Base-by-base conservation (phyloP, 306 rosid genomes). In the Lathyrus sativus region DNA sequence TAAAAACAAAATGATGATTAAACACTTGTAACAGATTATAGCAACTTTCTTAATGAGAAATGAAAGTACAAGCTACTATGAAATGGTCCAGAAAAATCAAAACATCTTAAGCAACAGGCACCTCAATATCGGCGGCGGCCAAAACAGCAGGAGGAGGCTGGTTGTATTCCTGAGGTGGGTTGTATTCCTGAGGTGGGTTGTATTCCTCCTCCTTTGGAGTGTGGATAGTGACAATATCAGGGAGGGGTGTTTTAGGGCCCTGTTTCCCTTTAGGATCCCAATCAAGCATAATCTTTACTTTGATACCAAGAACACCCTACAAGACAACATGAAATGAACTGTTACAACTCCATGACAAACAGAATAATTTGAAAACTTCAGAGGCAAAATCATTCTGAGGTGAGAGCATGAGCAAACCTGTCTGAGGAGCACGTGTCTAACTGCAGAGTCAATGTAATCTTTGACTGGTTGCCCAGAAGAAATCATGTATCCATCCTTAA, bases 381-480 rank as follows among this genome's bases (percentile, higher is more conserved):
- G n/a, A 5, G 46, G n/a, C n/a, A 1, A 42, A 42, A 42, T 42
- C 11, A 42, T 10, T 9, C 14, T 11, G 62, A 51, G 49, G 7
- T 10, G 46, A 44, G 62, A 55, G 49, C 17, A 26, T 11, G 44
- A 64, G 22, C 78, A 44, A 57, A 92, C 96, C 98, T 89, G 95
- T 86, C 98, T 81, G 1, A 92, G 91, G 49, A 92, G 92, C 95
- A 35, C 39, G 7, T 35, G 39, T 35, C 39, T 35, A 35, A 35
- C 39, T 35, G 39, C 39, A 35, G 39, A 78, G 74, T 92, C 95
- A 3, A 89, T 89, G 56, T 92, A 89, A 28, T 92, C 98, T 24
- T 88, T 89, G 31, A 89, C 96, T 9, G 96, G 95, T 80, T 92
- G 95, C 62, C 98, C 96, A 3, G 96, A 89, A 41, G 95, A 89